phyloP scores from a whole-genome alignment of 2,329 filamentous ascomycete species.

The Fusarium sarcochroum region DNA sequence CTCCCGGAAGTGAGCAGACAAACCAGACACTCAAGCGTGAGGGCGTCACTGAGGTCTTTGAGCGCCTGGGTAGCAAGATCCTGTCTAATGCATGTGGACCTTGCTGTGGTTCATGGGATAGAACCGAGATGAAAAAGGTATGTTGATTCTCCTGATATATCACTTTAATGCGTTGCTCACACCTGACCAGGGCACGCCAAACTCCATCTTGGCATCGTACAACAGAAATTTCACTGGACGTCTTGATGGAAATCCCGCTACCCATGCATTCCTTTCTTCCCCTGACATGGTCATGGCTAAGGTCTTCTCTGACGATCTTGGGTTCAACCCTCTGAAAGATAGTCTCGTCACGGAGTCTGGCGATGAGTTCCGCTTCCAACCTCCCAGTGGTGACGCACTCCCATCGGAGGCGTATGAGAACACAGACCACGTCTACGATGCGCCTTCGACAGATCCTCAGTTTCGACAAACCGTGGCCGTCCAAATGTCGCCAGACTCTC shows the following conservation, averaged over 20 bases:
- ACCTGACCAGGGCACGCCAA: neutral
- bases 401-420: conserved; percentile 69
- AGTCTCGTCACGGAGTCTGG: conserved; percentile 1
- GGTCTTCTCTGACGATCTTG: conserved; percentile 10
- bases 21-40: conserved; percentile 12
- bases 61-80: conserved; percentile 1
- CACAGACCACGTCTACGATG: conserved; percentile 26
- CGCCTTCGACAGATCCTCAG: conserved; percentile 47
- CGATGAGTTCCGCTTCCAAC: conserved; percentile 84
- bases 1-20: conserved; percentile 17
- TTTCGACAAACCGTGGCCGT: conserved; percentile 27
- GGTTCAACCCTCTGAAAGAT: conserved; percentile 48
- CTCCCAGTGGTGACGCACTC: conserved; percentile 79
- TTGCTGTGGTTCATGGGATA: conserved; percentile 58
- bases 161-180: neutral
- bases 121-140: conserved; percentile 13
- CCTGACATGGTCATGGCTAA: conserved; percentile 21
- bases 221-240: conserved; percentile 98
- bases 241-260: conserved; percentile 95
- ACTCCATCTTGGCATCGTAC: conserved; percentile 76
- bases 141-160: neutral
- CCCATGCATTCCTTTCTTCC: conserved; percentile 86
- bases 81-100: conserved; percentile 94
- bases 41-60: conserved; percentile 3
- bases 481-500: conserved; percentile 40